Base-by-base conservation (phyloP, 495 filamentous ascomycete genomes). In the Diplogelasinospora grovesii region DNA sequence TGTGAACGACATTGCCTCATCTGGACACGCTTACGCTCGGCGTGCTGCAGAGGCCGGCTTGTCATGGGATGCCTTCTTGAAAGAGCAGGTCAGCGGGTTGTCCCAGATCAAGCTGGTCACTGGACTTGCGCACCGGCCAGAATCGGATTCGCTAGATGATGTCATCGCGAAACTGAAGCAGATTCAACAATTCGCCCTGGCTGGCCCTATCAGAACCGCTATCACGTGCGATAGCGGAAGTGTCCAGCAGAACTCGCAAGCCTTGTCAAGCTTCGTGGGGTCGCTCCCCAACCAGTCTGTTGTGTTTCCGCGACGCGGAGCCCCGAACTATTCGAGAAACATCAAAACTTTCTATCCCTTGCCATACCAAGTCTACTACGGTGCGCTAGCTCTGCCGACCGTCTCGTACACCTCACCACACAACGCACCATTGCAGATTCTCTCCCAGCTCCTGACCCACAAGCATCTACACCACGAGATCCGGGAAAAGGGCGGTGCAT, bases 401-500 rank as follows among this genome's bases (percentile, higher is more conserved):
- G 82, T 89, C 1, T 85, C 89, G 2, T 98, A 97, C 60, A 81
- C 78, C 21, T 77, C 89, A 30, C 53, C 77, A 0, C 73, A 82
- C 20, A 76, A 81, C 13, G 86, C 89, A 7, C 73, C 85, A 1
- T 78, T 95, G 10, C 87, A 89, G 45, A 81, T 97, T 21, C 78
- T 98, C 18, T 81, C 89, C 11, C 85, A 95, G 49, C 82, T 98
- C 19, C 73, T 98, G n/a, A 97, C 90, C 0, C 92, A 97, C 64
- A 93, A 93, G 59, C 86, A 96, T 53, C 74, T 98, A 8, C 92
- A 97, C 59, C 93, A 93, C 53, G 93, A 97, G 57, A 95, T 98
- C 42, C 83, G 92, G 22, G 92, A 98, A 63, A 98, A 98, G 61
- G 92, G 92, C 7, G 92, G 92, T 28, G 92, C 92, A 8, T 98